These are phyloP conservation scores for Litsea cubeba DNA, from an alignment of 164 flowering plant genomes.

Conservation along the genomic window DNA sequence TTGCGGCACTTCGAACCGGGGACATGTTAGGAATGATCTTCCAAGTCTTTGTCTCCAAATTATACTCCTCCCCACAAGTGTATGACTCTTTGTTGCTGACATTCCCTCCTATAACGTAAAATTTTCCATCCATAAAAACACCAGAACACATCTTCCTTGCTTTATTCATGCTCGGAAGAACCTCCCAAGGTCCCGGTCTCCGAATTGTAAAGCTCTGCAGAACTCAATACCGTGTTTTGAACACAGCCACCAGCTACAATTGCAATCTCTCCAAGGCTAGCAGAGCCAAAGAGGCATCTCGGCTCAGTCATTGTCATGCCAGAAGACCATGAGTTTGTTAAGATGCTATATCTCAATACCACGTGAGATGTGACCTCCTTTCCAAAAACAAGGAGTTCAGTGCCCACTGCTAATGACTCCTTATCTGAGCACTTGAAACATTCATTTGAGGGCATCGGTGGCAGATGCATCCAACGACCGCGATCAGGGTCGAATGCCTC, in stretches of 20 bases:
- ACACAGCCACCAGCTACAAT: constrained; percentile 90
- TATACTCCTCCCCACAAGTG: constrained; percentile 79
- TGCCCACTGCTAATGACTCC: constrained; percentile 91
- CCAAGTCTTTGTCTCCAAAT: constrained; percentile 68
- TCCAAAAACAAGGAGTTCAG: constrained; percentile 93
- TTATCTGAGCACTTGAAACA: constrained; percentile 76
- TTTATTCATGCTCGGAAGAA: constrained; percentile 66
- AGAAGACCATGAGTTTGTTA: constrained; percentile 76
- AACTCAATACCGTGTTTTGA: constrained; percentile 47
- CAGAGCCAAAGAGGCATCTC: constrained; percentile 85
- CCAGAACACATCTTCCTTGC: constrained; percentile 91
- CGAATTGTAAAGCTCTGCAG: constrained; percentile 83
- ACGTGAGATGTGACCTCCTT: constrained; percentile 58
- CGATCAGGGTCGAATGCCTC: constrained; percentile 77
- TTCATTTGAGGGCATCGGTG: constrained; percentile 62
- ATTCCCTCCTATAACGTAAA: constrained; percentile 88
- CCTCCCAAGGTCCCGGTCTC: constrained; percentile 58
- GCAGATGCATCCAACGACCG: constrained; percentile 77
- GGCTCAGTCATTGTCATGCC: constrained; percentile 76
- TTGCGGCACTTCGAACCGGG: constrained; percentile 45
- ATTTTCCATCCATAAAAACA: constrained; percentile 82
- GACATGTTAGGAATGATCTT: constrained; percentile 75
- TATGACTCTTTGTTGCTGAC: constrained; percentile 40
- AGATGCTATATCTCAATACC: constrained; percentile 63
- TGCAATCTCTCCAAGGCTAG: constrained; percentile 79